phyloP scores from a whole-genome alignment of 139 green algal species.

The Tetradesmus obliquus region DNA sequence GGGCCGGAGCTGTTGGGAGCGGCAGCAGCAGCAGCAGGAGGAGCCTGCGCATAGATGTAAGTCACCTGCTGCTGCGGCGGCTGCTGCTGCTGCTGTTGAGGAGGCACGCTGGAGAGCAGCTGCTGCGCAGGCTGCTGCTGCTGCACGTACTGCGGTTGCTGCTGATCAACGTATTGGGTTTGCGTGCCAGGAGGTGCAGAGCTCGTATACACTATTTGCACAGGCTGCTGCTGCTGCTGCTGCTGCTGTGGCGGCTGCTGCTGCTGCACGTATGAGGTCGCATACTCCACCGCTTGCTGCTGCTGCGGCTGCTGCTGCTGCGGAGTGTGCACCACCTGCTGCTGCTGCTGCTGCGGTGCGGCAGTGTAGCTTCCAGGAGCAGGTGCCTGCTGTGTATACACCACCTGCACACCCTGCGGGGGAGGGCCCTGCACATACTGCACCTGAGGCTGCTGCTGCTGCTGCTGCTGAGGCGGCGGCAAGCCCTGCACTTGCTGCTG shows the following conservation, averaged over 20 bases:
- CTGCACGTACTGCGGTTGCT: background rate
- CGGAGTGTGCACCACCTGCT: background rate
- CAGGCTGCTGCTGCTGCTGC: conserved; percentile 13
- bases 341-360: background rate
- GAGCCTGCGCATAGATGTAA: conserved; percentile 12
- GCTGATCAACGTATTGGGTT: conserved; percentile 4
- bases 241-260: background rate
- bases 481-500: conserved; percentile 35
- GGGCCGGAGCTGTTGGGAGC: conserved; percentile 2
- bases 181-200: background rate
- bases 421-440: background rate
- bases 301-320: background rate
- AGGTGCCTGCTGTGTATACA: background rate
- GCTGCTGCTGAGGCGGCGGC: conserved; percentile 8
- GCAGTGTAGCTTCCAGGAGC: background rate
- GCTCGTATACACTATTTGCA: conserved; percentile 17
- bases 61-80: conserved; percentile 24
- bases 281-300: conserved; percentile 4
- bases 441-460: conserved; percentile 9
- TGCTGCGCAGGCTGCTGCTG: conserved; percentile 22
- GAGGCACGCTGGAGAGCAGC: background rate
- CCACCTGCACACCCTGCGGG: background rate
- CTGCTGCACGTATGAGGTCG: background rate
- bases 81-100: background rate
- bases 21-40: background rate